Percentiles rank a stretch among this genome's conserved stretches.
These are phyloP conservation scores for Fusarium sambucinum DNA, from an alignment of 2,329 filamentous ascomycete species.

Conservation along the genomic window DNA sequence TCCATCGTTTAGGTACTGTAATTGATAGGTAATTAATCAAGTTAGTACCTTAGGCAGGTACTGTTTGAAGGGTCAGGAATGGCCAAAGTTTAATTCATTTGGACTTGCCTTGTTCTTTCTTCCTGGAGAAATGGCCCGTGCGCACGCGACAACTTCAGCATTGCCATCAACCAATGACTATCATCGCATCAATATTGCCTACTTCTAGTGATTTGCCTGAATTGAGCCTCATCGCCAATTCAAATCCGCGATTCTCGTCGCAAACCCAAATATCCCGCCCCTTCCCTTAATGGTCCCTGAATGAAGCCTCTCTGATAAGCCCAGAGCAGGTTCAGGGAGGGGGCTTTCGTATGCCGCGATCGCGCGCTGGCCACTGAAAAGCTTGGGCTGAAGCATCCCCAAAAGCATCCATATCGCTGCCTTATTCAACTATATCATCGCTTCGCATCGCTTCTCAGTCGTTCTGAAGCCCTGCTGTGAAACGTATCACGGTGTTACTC, in stretches of 20 bases:
- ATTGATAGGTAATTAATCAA: too few relatives aligned
- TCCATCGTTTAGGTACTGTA: too few relatives aligned
- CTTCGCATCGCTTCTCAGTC: slow-evolving; percentile 16
- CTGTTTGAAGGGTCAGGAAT: not conserved
- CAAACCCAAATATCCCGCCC: not conserved
- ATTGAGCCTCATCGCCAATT: slow-evolving; percentile 24
- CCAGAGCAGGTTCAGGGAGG: slow-evolving; percentile 45
- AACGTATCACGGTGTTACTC: slow-evolving; percentile 39
- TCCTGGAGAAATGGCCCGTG: slow-evolving; percentile 29
- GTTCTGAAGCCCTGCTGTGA: slow-evolving; percentile 26
- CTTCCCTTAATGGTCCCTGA: slow-evolving; percentile 32
- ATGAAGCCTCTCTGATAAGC: slow-evolving; percentile 42
- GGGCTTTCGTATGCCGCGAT: slow-evolving; percentile 43
- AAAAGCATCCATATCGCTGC: slow-evolving; percentile 20
- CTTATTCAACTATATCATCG: slow-evolving; percentile 2
- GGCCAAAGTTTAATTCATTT: slow-evolving; percentile 35
- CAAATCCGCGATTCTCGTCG: not conserved
- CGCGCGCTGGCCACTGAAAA: slow-evolving; percentile 32
- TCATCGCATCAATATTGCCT: slow-evolving; percentile 35
- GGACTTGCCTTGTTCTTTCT: slow-evolving; percentile 21
- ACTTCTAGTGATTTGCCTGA: not conserved
- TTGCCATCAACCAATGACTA: slow-evolving; percentile 38
- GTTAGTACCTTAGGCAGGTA: not conserved
- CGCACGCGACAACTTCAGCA: slow-evolving; percentile 43
- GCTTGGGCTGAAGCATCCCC: slow-evolving; percentile 37